Base-by-base conservation (phyloP, 2,329 filamentous ascomycete genomes). In the Ustulina deusta region DNA sequence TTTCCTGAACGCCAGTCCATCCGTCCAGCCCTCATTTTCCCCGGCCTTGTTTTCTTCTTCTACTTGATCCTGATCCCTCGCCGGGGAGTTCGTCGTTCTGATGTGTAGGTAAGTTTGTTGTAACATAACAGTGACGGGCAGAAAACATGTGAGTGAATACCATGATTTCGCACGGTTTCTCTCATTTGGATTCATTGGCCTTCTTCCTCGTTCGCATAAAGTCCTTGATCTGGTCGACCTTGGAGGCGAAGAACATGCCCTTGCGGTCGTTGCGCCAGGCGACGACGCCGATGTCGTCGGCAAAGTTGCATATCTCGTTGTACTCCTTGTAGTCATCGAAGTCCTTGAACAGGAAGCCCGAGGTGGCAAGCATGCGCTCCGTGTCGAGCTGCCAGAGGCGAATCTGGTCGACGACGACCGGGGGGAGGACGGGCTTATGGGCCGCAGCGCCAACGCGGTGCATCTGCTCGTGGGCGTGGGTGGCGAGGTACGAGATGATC, bases 381-480 rank as follows among this genome's bases (percentile, higher is more conserved):
- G 95, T 94, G 80, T 99, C 96, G 60, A 98, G 90, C 83, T 99
- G 95, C 96, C 96, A 99, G 22, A 99, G 88, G 1, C 94, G 88
- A 75, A 99, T 97, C 83, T 99, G 96, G 80, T 99, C 96, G 70
- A 97, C 93, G 17, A 99, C 96, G 0, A 97, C 98, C 0, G 96
- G 94, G 0, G 97, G 96, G 1, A 99, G 86, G 17, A 97, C 88
- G 1, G 94, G 92, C 69, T 85, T 85, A 75, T 87, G 87, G 68
- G 86, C 75, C 55, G 84, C 72, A 29, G 84, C 81, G 6, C 88
- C 86, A 49, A 87, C 85, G 69, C 91, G 91, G 74, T 91, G 90
- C 88, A 99, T 93, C 79, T 98, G 93, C 51, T 97, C 94, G 81
- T 99, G 96, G 0, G 96, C 96, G 81, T 99, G 95, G 3, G 93